Base-by-base conservation (phyloP, 208 protist species). In the Lotmaria passim region DNA sequence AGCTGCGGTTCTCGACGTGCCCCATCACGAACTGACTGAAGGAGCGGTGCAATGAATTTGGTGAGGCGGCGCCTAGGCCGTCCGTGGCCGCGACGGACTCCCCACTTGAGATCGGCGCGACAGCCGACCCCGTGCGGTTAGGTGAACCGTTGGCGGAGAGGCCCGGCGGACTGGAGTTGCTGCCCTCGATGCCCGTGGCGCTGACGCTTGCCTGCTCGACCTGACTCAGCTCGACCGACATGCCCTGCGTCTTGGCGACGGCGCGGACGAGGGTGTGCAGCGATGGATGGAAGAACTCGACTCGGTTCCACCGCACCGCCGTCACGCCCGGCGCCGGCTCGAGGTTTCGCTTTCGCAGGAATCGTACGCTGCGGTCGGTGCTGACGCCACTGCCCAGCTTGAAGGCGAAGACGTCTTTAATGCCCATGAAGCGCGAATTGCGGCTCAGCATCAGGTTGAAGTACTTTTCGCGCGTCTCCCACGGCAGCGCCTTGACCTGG, bases 251-350 rank as follows among this genome's bases (percentile, higher is more conserved):
- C 51, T 51, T 69, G 53, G 64, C 73, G 24, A 83, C 86, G 23
- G 86, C 76, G 14, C 75, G 31, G 24, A 72, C 59, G 21, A 90
- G 46, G 1, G 82, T 83, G 46, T 68, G 46, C 48, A 90, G 66
- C 19, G 73, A 81, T 19, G 87, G 79, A 36, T 77, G 68, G 53
- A 93, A 77, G 48, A 91, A 75, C 56, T 91, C 85, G 10, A 89
- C 85, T 6, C 83, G 81, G 50, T 93, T 87, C 85, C 84, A 95
- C 14, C 79, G 83, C 60, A 59, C 57, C 12, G 86, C 70, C 17
- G 60, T 24, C 10, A 87, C 78, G 11, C 87, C 89, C 21, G 77
- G 57, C 19, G 79, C 58, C 5, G 74, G 76, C 21, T 66, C 68
- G 11, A 91, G 64, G n/a, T 72, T 52, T 10, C 71, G 73, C 47